Evolutionary conservation across 2,329 filamentous ascomycete species (phyloP), one percentile per base, ranked within the genome.

Genomic region (Geosmithia flava): DNA sequence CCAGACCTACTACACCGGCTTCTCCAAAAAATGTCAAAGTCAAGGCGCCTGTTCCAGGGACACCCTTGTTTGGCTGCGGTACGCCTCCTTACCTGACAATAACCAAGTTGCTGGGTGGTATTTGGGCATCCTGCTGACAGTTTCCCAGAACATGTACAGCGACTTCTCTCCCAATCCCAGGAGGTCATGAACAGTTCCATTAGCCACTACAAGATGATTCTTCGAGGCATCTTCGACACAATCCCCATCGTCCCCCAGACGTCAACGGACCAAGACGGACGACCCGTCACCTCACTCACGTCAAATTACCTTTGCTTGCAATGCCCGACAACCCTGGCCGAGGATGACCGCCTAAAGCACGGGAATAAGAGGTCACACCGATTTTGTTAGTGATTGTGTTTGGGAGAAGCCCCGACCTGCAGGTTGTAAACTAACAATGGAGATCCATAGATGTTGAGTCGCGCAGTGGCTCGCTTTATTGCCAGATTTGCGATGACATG

Each of bases 401-500:
- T 4, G 2, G n/a, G 11, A 30, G 3, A 7, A 15, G 19, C 10
- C 37, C 6, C 7, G 29, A 19, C 13, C 39, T 19, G 30, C 6
- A 45, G 29, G 19, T 40, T 40, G 23, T 27, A 8, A 27, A n/a
- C 3, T 20, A 30, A 17, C 15, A 58, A 68, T 51, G 65, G 58
- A n/a, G n/a, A 56, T 46, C 47, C 41, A 19, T 55, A 89, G 85
- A 85, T 59, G 83, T 90, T 40, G 87, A 93, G 58, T 91, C 86
- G 20, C 74, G 81, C 50, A 83, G 76, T 54, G 87, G 86, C 40
- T 75, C 80, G 46, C 68, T 93, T 7, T 91, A 84, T 64, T 93
- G 87, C 62, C 83, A 88, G 54, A 81, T 87, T 60, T 93, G 87
- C 60, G 78, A 85, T 59, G 87, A 93, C 61, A 81, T 87, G 53